Evolutionary conservation across 176 grass and related monocot genomes (phyloP).

Genomic region (Aegilops bicornis): DNA sequence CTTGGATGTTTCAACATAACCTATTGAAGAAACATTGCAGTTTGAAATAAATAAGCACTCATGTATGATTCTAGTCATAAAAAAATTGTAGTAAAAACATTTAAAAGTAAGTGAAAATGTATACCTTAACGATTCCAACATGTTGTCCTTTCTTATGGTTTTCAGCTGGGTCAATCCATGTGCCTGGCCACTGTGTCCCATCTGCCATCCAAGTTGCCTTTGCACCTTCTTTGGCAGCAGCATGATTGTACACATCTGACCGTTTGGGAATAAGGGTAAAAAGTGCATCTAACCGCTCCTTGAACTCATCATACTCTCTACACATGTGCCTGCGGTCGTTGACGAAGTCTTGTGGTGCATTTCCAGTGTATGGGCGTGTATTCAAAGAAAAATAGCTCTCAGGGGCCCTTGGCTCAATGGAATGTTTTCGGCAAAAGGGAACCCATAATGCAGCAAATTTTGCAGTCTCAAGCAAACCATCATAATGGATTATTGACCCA

Average conservation of each 20-base stretch:
- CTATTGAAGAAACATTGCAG: slow-evolving; percentile 23
- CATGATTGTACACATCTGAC: slow-evolving; percentile 17
- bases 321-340: slow-evolving; percentile 19
- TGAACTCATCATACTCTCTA: slow-evolving; percentile 49
- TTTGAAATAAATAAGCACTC: slow-evolving; percentile 6
- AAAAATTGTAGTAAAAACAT: neutral
- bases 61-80: neutral
- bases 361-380: slow-evolving; percentile 34
- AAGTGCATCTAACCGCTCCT: slow-evolving; percentile 30
- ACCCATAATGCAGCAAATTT: slow-evolving; percentile 45
- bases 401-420: slow-evolving; percentile 50
- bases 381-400: slow-evolving; percentile 49
- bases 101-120: neutral
- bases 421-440: slow-evolving; percentile 54
- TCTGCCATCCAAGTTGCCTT: slow-evolving; percentile 54
- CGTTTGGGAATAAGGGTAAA: slow-evolving; percentile 37
- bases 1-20: slow-evolving; percentile 44
- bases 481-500: slow-evolving; percentile 45
- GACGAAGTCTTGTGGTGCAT: slow-evolving; percentile 35
- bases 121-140: slow-evolving; percentile 44
- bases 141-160: slow-evolving; percentile 50
- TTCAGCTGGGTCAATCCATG: slow-evolving; percentile 45
- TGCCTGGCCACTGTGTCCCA: slow-evolving; percentile 51
- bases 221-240: slow-evolving; percentile 26
- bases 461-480: slow-evolving; percentile 47